Percentiles rank a stretch among this genome's conserved stretches.
These are phyloP conservation scores for Diaporthe ampelina DNA, from an alignment of 2,329 filamentous ascomycete species.

Conservation along the genomic window DNA sequence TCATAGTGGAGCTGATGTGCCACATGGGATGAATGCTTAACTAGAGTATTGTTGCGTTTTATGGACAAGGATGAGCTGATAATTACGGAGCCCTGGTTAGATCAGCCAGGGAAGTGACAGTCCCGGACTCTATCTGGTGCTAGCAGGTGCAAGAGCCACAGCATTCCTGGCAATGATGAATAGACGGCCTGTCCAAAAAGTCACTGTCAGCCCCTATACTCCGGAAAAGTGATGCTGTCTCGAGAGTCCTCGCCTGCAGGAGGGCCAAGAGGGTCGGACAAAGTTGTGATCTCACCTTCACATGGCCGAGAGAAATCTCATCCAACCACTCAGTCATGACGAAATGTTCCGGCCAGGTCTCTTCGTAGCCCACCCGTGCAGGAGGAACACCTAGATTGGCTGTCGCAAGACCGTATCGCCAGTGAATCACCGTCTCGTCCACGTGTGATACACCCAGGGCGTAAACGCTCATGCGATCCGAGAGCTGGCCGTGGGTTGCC, in stretches of 20 bases:
- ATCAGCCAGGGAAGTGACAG: not conserved
- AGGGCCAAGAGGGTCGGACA: no score
- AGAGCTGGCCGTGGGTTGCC: not conserved
- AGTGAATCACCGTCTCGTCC: not conserved
- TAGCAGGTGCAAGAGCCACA: not conserved
- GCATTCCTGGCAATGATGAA: not conserved
- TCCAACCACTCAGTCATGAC: not conserved
- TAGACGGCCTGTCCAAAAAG: not conserved
- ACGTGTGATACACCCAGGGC: not conserved
- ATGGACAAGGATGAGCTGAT: not conserved
- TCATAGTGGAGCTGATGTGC: not conserved
- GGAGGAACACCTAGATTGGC: not conserved
- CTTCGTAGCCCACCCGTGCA: not conserved
- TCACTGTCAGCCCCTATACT: not conserved
- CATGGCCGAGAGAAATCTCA: not conserved
- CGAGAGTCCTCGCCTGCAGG: not conserved
- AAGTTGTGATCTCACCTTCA: not conserved
- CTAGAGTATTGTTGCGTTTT: not conserved
- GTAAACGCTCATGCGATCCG: not conserved
- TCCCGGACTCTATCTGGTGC: no score
- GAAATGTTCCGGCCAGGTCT: conserved; percentile 2
- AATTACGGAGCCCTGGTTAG: not conserved
- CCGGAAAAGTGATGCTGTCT: not conserved
- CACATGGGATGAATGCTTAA: not conserved
- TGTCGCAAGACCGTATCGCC: not conserved